phyloP scores from a whole-genome alignment of 148 eudicot species.

The Mesembryanthemum crystallinum region DNA sequence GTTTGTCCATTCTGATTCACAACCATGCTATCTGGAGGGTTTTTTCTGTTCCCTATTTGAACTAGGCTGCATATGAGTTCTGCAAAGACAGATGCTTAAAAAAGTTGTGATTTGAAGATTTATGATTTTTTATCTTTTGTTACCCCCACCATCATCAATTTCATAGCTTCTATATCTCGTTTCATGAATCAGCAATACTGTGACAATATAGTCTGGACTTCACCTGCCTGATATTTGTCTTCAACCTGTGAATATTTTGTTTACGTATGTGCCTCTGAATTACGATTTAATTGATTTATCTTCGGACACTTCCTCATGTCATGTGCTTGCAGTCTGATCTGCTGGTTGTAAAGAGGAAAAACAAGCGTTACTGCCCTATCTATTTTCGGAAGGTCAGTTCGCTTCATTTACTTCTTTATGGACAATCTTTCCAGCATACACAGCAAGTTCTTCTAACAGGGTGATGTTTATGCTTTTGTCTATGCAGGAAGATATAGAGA shows the following conservation, averaged over 20 bases:
- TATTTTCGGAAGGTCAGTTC: slow-evolving; percentile 79
- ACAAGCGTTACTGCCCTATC: slow-evolving; percentile 79
- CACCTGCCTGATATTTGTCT: background rate
- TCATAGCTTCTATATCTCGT: background rate
- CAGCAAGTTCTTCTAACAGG: slow-evolving; percentile 16
- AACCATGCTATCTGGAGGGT: background rate
- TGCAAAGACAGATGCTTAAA: background rate
- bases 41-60: background rate
- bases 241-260: background rate
- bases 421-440: background rate
- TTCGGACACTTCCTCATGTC: background rate
- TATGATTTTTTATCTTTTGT: background rate
- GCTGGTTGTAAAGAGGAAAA: slow-evolving; percentile 76
- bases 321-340: slow-evolving; percentile 70
- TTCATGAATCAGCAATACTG: background rate
- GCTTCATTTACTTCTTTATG: background rate
- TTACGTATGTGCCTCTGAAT: background rate
- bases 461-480: slow-evolving; percentile 6
- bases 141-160: background rate
- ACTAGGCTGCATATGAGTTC: background rate
- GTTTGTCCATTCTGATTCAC: background rate
- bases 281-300: background rate
- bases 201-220: background rate
- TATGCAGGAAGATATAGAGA: slow-evolving; percentile 90
- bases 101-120: background rate